Percentiles rank a stretch among this genome's conserved stretches.
These are phyloP conservation scores for Termitomyces sp. DNA, from an alignment of 768 basidiomycete genomes.

Conservation along the genomic window DNA sequence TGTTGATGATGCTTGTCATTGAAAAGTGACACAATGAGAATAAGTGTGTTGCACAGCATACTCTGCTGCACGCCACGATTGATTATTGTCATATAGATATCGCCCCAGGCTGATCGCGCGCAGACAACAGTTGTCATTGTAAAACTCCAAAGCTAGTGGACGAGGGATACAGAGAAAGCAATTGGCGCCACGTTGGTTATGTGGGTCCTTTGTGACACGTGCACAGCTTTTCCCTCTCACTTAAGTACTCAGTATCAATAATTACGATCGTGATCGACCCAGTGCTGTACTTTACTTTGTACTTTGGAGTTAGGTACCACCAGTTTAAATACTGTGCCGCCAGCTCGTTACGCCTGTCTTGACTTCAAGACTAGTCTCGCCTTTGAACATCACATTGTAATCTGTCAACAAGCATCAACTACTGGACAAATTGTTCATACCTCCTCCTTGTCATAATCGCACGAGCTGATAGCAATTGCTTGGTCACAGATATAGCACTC, in stretches of 20 bases:
- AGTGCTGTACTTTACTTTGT: too few relatives aligned
- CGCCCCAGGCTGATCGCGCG: not conserved
- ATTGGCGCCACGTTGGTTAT: too few relatives aligned
- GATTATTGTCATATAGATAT: not conserved
- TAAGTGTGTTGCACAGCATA: too few relatives aligned
- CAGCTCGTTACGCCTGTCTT: not conserved
- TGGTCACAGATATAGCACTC: not conserved
- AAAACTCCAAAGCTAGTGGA: not conserved
- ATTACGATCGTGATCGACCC: slow-evolving; percentile 10
- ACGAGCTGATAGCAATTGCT: not conserved
- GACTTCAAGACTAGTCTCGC: too few relatives aligned
- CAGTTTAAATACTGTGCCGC: not conserved
- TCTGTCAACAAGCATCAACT: not conserved
- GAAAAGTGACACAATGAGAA: too few relatives aligned
- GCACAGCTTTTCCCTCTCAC: slow-evolving; percentile 1
- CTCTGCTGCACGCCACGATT: too few relatives aligned
- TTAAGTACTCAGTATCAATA: too few relatives aligned
- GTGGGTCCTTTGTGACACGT: too few relatives aligned
- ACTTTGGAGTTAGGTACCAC: not conserved
- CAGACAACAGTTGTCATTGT: not conserved
- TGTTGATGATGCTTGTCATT: not conserved
- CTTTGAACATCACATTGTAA: not conserved
- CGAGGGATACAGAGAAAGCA: not conserved
- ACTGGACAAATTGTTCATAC: not conserved
- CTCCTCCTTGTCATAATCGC: not conserved